Percentiles rank a stretch among this genome's conserved stretches.
Conservation (phyloP, 768 basidiomycete genomes). For the Trametes elegans region DNA sequence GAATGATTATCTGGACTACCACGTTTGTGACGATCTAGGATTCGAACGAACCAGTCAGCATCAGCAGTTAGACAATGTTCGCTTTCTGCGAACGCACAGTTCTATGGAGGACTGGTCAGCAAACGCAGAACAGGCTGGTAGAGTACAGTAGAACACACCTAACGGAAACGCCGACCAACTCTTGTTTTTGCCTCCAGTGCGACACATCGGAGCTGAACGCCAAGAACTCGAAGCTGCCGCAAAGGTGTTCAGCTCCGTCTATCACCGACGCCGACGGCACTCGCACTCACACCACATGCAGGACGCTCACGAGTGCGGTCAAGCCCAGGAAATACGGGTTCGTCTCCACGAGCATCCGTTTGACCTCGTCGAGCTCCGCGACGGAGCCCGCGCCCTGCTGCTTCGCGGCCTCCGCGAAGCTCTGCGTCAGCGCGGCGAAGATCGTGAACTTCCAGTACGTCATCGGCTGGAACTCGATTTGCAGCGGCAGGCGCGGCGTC, state of each 20-base stretch:
- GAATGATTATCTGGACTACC: slow-evolving; percentile 85
- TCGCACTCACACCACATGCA: slow-evolving; percentile 71
- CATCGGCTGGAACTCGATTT: slow-evolving; percentile 82
- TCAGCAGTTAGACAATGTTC: too few species aligned
- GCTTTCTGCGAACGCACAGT: slow-evolving; percentile 44
- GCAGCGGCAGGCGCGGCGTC: slow-evolving; percentile 72
- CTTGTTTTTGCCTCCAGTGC: slow-evolving; percentile 93
- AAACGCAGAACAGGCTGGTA: not conserved
- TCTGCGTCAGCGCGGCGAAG: slow-evolving; percentile 78
- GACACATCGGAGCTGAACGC: slow-evolving; percentile 95
- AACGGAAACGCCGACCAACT: slow-evolving; percentile 93
- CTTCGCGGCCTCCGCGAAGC: slow-evolving; percentile 85
- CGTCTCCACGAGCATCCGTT: slow-evolving; percentile 88
- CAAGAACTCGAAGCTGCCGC: slow-evolving; percentile 82
- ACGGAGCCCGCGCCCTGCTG: slow-evolving; percentile 59
- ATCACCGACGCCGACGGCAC: not conserved
- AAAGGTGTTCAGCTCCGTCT: slow-evolving; percentile 5
- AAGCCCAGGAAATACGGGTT: slow-evolving; percentile 86
- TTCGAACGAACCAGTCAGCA: too few species aligned
- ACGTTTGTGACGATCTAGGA: slow-evolving; percentile 86
- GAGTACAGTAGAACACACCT: slow-evolving; percentile 48
- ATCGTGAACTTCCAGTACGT: slow-evolving; percentile 86
- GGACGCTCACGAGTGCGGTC: slow-evolving; percentile 79
- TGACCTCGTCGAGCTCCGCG: slow-evolving; percentile 90
- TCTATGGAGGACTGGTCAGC: slow-evolving; percentile 33